Evolutionary conservation across 108 stramenopile species (phyloP).

Genomic region (Nitzschia putrida): DNA sequence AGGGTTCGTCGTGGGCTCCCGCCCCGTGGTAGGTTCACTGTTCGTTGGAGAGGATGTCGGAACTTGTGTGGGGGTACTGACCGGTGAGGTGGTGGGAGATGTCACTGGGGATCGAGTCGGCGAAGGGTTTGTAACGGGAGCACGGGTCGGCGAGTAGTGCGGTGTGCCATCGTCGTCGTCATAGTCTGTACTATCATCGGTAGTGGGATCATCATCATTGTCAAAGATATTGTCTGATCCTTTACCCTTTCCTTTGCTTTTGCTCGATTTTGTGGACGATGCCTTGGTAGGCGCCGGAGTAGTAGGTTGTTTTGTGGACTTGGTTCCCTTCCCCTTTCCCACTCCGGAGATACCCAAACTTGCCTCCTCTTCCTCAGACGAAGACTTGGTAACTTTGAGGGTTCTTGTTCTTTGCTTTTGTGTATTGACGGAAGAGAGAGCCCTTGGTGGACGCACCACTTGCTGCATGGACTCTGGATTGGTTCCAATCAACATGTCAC

Average conservation of each 20-base stretch:
- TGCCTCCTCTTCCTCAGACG: background rate
- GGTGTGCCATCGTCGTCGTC: slow-evolving; percentile 1
- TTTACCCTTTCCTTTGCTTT: background rate
- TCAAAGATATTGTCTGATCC: slow-evolving; percentile 11
- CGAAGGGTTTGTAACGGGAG: background rate
- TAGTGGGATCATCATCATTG: background rate
- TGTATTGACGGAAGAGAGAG: too few species aligned
- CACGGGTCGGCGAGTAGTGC: background rate
- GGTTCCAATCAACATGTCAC: too few species aligned
- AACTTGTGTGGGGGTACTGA: background rate
- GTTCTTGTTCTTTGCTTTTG: too few species aligned
- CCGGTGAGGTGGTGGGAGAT: background rate
- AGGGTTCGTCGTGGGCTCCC: slow-evolving; percentile 7
- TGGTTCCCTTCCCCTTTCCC: slow-evolving; percentile 10
- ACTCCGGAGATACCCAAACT: slow-evolving; percentile 10
- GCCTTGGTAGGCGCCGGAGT: background rate
- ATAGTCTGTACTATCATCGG: slow-evolving; percentile 2
- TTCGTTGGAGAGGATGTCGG: background rate
- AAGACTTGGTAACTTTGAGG: background rate
- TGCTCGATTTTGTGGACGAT: slow-evolving; percentile 9
- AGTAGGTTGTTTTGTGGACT: slow-evolving; percentile 1
- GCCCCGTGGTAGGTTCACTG: background rate
- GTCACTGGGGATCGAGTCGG: background rate
- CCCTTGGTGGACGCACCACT: too few species aligned
- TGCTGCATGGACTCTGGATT: too few species aligned